phyloP scores from a whole-genome alignment of 371 early-diverging fungal genomes.

The Mortierella sp. region DNA sequence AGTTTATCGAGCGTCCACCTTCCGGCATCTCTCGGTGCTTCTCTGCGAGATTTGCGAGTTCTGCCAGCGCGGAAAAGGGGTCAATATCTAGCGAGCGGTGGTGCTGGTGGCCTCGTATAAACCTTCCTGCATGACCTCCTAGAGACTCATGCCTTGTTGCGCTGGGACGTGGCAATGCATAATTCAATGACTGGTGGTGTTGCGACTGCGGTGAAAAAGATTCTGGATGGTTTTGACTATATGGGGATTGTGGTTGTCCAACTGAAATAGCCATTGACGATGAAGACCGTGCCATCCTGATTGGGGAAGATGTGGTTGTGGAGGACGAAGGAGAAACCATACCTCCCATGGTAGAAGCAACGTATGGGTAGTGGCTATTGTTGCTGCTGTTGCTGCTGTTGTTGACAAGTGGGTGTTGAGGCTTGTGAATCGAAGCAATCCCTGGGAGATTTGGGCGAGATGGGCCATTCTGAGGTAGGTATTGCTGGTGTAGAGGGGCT shows the following conservation, averaged over 20 bases:
- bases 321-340: constrained; percentile 25
- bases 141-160: constrained; percentile 37
- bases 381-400: neutral
- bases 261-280: constrained; percentile 11
- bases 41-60: constrained; percentile 46
- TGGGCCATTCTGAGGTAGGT: constrained; percentile 22
- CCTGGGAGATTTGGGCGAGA: constrained; percentile 43
- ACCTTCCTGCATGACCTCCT: constrained; percentile 16
- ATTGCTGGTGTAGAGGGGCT: constrained; percentile 6
- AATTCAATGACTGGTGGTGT: constrained; percentile 24
- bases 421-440: constrained; percentile 39
- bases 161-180: constrained; percentile 37
- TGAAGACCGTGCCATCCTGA: constrained; percentile 13
- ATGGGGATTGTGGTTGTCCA: constrained; percentile 13
- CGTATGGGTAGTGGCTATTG: constrained; percentile 17
- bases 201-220: constrained; percentile 14
- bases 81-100: constrained; percentile 30
- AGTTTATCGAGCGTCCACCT: constrained; percentile 5
- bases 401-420: constrained; percentile 11
- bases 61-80: constrained; percentile 44
- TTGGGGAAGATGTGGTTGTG: constrained; percentile 12
- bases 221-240: neutral
- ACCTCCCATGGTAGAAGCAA: constrained; percentile 21
- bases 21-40: constrained; percentile 35
- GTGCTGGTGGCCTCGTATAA: constrained; percentile 20